These are phyloP conservation scores for Rhizodiscina lignyota DNA, from an alignment of 495 filamentous ascomycete species.

Conservation along the genomic window DNA sequence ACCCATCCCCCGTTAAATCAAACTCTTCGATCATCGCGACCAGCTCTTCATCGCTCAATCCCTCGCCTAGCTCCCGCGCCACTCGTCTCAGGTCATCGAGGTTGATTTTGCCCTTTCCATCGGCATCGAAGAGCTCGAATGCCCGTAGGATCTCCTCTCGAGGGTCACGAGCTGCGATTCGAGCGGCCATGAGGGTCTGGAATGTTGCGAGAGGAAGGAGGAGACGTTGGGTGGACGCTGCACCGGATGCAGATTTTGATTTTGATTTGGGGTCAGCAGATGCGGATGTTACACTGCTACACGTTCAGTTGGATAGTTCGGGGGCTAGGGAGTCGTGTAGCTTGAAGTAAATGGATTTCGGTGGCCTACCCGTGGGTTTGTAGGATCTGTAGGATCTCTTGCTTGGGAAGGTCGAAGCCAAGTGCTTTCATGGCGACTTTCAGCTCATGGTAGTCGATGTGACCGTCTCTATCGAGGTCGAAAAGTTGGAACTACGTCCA, in stretches of 20 bases:
- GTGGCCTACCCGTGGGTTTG: constrained; percentile 41
- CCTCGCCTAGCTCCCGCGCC: constrained; percentile 79
- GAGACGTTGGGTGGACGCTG: constrained; percentile 29
- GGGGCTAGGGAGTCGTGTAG: neutral
- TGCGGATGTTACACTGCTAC: constrained; percentile 3
- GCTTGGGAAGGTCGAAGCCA: constrained; percentile 77
- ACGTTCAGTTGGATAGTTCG: constrained; percentile 1
- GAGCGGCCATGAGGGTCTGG: constrained; percentile 59
- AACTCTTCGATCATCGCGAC: constrained; percentile 97
- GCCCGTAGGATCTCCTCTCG: constrained; percentile 82
- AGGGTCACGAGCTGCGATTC: constrained; percentile 69
- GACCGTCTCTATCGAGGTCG: constrained; percentile 87
- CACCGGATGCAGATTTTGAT: constrained; percentile 18
- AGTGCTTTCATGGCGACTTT: constrained; percentile 94
- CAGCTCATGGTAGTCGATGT: constrained; percentile 95
- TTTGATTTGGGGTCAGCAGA: neutral
- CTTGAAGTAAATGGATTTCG: too few species aligned
- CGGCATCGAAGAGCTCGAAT: constrained; percentile 76
- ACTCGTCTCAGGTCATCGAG: constrained; percentile 74
- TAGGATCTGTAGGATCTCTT: constrained; percentile 61
- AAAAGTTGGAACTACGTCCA: constrained; percentile 73
- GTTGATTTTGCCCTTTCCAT: constrained; percentile 67
- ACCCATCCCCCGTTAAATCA: constrained; percentile 82
- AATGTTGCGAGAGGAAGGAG: constrained; percentile 58
- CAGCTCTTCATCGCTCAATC: constrained; percentile 81